Evolutionary conservation across 1,139 yeast species (phyloP).

Genomic region (Protomyces gravidus): DNA sequence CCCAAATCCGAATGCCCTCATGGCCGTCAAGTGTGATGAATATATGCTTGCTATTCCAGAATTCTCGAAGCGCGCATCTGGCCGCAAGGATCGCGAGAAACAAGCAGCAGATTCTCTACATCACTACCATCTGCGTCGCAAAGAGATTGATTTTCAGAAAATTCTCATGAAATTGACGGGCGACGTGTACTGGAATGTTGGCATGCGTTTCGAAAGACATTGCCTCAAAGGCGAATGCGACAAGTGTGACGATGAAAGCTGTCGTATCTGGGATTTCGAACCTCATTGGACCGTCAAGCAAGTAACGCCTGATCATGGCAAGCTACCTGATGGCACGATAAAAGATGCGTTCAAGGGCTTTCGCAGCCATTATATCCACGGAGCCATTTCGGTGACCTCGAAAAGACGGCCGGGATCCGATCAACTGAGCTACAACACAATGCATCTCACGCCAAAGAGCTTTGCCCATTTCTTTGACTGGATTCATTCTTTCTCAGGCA

Average conservation of each 20-base stretch:
- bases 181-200: conserved; percentile 50
- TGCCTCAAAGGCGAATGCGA: conserved; percentile 33
- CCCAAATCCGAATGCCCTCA: conserved; percentile 58
- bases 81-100: not conserved
- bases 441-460: conserved; percentile 69
- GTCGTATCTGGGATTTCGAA: conserved; percentile 51
- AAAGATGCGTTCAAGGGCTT: conserved; percentile 78
- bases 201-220: conserved; percentile 50
- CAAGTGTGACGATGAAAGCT: conserved; percentile 32
- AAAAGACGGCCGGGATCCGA: conserved; percentile 35
- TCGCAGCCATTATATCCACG: conserved; percentile 71
- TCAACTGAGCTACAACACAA: conserved; percentile 52
- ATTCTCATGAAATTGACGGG: conserved; percentile 55
- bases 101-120: conserved; percentile 3
- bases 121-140: conserved; percentile 11
- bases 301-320: conserved; percentile 58
- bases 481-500: conserved; percentile 76
- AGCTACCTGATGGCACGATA: conserved; percentile 34
- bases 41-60: conserved; percentile 65
- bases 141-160: conserved; percentile 41
- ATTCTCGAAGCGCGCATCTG: conserved; percentile 34
- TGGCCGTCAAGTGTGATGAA: conserved; percentile 61
- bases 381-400: conserved; percentile 68
- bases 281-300: conserved; percentile 71
- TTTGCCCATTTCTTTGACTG: conserved; percentile 68